Conservation (phyloP, 768 basidiomycete genomes). For the Gymnopilus dilepis region DNA sequence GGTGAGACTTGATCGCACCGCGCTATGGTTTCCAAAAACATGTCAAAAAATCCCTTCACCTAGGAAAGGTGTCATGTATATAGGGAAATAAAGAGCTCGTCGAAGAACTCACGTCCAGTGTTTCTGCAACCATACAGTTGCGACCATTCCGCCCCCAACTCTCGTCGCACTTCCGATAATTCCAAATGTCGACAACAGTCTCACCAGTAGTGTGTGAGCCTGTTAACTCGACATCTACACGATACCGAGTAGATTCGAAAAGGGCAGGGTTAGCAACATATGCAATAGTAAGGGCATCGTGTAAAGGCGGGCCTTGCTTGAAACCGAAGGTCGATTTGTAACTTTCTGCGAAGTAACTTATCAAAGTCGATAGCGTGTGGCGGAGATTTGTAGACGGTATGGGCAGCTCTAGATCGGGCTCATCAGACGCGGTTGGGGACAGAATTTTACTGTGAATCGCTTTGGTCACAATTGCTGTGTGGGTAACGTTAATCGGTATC, state of each 20-base stretch:
- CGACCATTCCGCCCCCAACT: constrained; percentile 76
- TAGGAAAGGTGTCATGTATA: constrained; percentile 29
- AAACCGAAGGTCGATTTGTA: constrained; percentile 85
- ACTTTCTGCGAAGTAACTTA: constrained; percentile 73
- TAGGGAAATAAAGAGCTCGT: background rate
- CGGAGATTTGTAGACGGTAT: constrained; percentile 54
- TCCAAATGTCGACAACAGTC: constrained; percentile 81
- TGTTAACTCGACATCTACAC: constrained; percentile 82
- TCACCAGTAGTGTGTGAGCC: constrained; percentile 74
- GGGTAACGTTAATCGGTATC: constrained; percentile 90
- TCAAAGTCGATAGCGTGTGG: constrained; percentile 74
- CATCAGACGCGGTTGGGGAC: constrained; percentile 28
- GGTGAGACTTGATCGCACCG: constrained; percentile 66
- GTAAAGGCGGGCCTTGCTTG: constrained; percentile 83
- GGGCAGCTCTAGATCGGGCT: constrained; percentile 33
- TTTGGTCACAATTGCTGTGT: constrained; percentile 77
- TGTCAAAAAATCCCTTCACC: constrained; percentile 68
- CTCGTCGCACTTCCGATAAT: constrained; percentile 61
- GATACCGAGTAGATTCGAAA: constrained; percentile 65
- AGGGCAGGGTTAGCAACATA: constrained; percentile 74
- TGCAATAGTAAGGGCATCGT: constrained; percentile 84
- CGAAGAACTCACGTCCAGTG: constrained; percentile 62
- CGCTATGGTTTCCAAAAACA: constrained; percentile 64
- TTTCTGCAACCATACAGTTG: constrained; percentile 76
- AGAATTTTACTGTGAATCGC: constrained; percentile 60